Percentiles rank a stretch among this genome's conserved stretches.
phyloP scores from a whole-genome alignment of 176 grass and related monocot genomes.

The Cymbopogon citratus region DNA sequence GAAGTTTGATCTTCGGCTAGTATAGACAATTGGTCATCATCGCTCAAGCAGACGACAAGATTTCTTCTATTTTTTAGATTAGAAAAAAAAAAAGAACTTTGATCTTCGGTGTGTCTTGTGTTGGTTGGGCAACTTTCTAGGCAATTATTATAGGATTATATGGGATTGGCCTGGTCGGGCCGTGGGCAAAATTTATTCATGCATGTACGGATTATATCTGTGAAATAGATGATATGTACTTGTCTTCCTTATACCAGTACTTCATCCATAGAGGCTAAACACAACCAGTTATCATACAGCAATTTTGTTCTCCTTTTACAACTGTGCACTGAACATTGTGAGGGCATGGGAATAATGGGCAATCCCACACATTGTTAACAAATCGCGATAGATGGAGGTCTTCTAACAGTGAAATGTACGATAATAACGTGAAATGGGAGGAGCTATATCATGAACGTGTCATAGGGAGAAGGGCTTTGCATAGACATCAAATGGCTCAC shows the following conservation, averaged over 20 bases:
- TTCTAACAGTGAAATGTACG: constrained; percentile 4
- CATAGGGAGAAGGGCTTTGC: constrained; percentile 83
- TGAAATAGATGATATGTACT: neutral
- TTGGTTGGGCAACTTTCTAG: too few relatives aligned
- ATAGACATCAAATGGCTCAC: constrained; percentile 68
- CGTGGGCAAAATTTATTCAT: neutral
- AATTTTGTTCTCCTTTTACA: too few relatives aligned
- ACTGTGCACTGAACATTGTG: neutral
- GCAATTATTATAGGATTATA: too few relatives aligned
- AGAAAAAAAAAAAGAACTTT: too few relatives aligned
- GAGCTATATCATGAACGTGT: neutral
- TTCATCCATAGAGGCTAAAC: too few relatives aligned
- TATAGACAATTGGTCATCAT: too few relatives aligned
- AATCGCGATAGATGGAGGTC: neutral
- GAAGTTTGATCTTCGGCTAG: too few relatives aligned
- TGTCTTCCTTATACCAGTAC: neutral
- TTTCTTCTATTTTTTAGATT: too few relatives aligned
- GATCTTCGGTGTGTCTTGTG: too few relatives aligned
- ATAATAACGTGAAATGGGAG: constrained; percentile 9
- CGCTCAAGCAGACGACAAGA: too few relatives aligned
- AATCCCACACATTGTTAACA: neutral
- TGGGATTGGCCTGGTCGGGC: neutral
- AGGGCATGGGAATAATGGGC: neutral
- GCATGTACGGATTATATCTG: neutral
- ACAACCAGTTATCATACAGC: too few relatives aligned